A percentile compares a stretch with the other conserved stretches of the same genome.
Conservation (phyloP, 2,329 filamentous ascomycete species). For the Dissoconium aciculare region DNA sequence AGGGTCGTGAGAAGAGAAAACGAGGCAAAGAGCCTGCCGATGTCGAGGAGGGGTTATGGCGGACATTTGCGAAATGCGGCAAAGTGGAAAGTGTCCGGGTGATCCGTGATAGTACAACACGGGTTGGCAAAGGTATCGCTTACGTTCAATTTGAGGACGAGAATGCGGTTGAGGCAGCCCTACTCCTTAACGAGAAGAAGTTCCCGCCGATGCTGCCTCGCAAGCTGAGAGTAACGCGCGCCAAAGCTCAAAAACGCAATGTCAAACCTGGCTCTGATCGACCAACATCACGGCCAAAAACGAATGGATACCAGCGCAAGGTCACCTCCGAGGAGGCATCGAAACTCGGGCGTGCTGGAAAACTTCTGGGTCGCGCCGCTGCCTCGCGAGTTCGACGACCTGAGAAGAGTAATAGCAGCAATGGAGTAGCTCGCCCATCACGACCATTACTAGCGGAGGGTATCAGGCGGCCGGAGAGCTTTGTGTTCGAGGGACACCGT, state of each 20-base stretch:
- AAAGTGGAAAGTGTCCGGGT: conserved; percentile 88
- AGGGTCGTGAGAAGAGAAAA: conserved; percentile 46
- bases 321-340: conserved; percentile 54
- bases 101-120: conserved; percentile 72
- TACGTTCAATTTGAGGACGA: conserved; percentile 90
- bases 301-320: conserved; percentile 51
- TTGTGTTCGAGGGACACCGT: conserved; percentile 70
- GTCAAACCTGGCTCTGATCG: conserved; percentile 24
- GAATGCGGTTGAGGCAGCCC: conserved; percentile 79
- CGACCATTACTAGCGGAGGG: conserved; percentile 12
- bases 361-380: conserved; percentile 56
- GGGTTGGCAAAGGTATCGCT: conserved; percentile 91
- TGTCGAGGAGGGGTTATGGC: conserved; percentile 85
- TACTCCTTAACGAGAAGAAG: conserved; percentile 77
- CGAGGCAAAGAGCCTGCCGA: conserved; percentile 63
- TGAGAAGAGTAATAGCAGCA: conserved; percentile 4
- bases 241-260: conserved; percentile 51
- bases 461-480: conserved; percentile 48
- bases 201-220: conserved; percentile 91
- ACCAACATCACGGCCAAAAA: conserved; percentile 14
- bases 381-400: conserved; percentile 31
- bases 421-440: neutral
- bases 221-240: conserved; percentile 68
- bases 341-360: conserved; percentile 55
- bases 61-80: conserved; percentile 60